Base-by-base conservation (phyloP, 2,329 filamentous ascomycete species). In the Trichoderma cornu-damae region DNA sequence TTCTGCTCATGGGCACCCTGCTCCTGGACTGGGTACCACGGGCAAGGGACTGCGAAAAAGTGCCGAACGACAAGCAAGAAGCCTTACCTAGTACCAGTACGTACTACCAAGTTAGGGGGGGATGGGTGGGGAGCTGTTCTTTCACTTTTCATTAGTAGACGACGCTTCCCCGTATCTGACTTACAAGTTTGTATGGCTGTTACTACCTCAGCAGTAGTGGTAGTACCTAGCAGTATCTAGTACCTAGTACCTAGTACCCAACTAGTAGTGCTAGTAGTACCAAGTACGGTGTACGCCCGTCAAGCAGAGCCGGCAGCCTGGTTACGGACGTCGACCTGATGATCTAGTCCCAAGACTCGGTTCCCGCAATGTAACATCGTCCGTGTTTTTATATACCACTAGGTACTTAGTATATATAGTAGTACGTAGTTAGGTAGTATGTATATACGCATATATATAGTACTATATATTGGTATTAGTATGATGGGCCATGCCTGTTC, bases 331-430 rank as follows among this genome's bases (percentile, higher is more conserved):
- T 57, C 46, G 51, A 47, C 38, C 47, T 46, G 55, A 51, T 51
- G 47, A 51, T 57, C 55, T 48, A 26, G 16, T 38, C 30, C 53
- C 26, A 48, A 53, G 42, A n/a, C 34, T 53, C 56, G 48, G 40
- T 35, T 47, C 40, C 48, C 42, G 56, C 56, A 58, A 58, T 53
- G 56, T 49, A 48, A 58, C 56, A 38, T 46, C 38, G 56, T 14
- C 32, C 26, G 22, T 18, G 42, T 16, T 18, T 16, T 32, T 44
- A 28, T 22, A n/a, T n/a, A n/a, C n/a, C n/a, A n/a, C n/a, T n/a
- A n/a, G n/a, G n/a, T n/a, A n/a, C n/a, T n/a, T n/a, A n/a, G n/a
- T n/a, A n/a, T n/a, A n/a, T n/a, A n/a, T n/a, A n/a, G n/a, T n/a
- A n/a, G n/a, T n/a, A n/a, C n/a, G n/a, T n/a, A n/a, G n/a, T n/a